These are phyloP conservation scores for Porphyrellus sp. DNA, from an alignment of 1,284 basidiomycete genomes.

Conservation along the genomic window DNA sequence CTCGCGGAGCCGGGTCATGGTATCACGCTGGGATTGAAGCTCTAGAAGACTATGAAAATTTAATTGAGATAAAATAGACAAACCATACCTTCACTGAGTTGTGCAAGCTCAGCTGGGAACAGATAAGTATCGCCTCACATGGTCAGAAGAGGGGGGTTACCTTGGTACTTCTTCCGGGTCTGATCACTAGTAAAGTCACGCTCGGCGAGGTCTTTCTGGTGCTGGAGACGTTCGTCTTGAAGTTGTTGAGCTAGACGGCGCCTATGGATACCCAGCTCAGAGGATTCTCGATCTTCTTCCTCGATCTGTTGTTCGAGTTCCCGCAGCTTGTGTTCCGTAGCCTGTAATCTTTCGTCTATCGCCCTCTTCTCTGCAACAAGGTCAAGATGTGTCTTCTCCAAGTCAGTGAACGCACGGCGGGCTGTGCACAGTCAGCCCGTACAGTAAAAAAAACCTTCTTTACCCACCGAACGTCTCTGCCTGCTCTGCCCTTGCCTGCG, in stretches of 20 bases:
- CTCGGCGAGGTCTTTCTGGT: conserved; percentile 73
- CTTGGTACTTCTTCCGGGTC: conserved; percentile 81
- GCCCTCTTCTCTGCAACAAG: conserved; percentile 52
- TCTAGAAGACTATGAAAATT: conserved; percentile 41
- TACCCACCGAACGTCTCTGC: conserved; percentile 60
- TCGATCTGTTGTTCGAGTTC: conserved; percentile 66
- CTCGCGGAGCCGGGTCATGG: conserved; percentile 70
- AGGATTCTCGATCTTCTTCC: conserved; percentile 65
- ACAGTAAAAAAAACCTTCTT: not conserved
- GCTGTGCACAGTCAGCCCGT: conserved; percentile 33
- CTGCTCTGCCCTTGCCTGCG: conserved; percentile 60
- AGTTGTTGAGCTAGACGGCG: conserved; percentile 68
- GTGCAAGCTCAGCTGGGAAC: conserved; percentile 62
- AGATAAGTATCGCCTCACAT: conserved; percentile 6
- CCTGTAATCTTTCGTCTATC: conserved; percentile 49
- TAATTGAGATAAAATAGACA: not conserved
- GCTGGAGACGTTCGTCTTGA: conserved; percentile 72
- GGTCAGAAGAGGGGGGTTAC: conserved; percentile 36
- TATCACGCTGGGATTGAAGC: conserved; percentile 72
- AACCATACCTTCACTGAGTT: conserved; percentile 68
- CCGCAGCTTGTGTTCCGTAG: conserved; percentile 53
- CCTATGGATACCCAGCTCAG: conserved; percentile 61
- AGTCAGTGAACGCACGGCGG: conserved; percentile 57
- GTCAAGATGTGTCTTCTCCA: conserved; percentile 59
- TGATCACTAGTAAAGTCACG: conserved; percentile 76